phyloP scores from a whole-genome alignment of 805 yeast species.

The Metschnikowia bowlesiae region DNA sequence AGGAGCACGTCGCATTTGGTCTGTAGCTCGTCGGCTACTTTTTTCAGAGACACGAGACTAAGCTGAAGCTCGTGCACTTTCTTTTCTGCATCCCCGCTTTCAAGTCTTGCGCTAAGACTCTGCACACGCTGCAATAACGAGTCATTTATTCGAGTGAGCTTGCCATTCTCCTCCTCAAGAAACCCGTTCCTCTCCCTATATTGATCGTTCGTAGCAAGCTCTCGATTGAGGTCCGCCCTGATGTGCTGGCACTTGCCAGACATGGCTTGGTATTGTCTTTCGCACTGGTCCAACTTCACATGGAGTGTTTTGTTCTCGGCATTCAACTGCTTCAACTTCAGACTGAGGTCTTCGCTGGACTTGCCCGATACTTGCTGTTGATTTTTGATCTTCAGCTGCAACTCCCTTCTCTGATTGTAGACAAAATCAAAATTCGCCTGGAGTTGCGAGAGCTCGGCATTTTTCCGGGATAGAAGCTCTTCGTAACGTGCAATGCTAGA shows the following conservation, averaged over 20 bases:
- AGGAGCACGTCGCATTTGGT: conserved; percentile 48
- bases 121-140: conserved; percentile 30
- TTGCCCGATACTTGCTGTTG: conserved; percentile 24
- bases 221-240: conserved; percentile 31
- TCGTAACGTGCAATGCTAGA: conserved; percentile 21
- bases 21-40: conserved; percentile 50
- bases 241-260: conserved; percentile 30
- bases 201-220: conserved; percentile 32
- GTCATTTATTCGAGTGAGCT: conserved; percentile 29
- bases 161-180: conserved; percentile 24
- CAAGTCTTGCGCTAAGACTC: conserved; percentile 7
- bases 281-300: conserved; percentile 16
- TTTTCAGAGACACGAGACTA: conserved; percentile 27
- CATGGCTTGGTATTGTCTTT: conserved; percentile 20
- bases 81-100: conserved; percentile 11
- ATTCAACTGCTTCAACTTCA: conserved; percentile 17
- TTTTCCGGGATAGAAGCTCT: conserved; percentile 26
- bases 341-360: conserved; percentile 16
- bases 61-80: conserved; percentile 27
- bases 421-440: conserved; percentile 35
- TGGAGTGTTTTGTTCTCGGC: conserved; percentile 16
- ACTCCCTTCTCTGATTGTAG: conserved; percentile 30
- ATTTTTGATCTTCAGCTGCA: conserved; percentile 30
- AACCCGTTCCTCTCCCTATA: conserved; percentile 33
- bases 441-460: conserved; percentile 28